Evolutionary conservation across 805 yeast genomes (phyloP), one percentile per base, ranked within the genome.

Genomic region (Maudiozyma serrabonitensis): DNA sequence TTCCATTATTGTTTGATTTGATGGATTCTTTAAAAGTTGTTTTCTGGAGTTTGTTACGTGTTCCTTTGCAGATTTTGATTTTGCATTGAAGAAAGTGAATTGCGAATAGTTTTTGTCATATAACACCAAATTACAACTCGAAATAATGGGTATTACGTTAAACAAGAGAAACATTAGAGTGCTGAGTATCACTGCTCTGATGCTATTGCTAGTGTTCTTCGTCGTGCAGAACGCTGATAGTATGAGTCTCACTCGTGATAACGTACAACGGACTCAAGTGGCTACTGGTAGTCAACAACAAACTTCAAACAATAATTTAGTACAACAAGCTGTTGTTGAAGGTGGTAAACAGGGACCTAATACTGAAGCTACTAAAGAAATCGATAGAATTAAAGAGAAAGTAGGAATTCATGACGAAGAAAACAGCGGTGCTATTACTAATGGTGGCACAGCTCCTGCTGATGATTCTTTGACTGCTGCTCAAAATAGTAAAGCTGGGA

Each of bases 141-240:
- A 39, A 6, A 45, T 16, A 11, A 50, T 50, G 52, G 51, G 48
- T 41, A 44, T 52, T 35, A 43, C 32, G 16, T 49, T 54, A 38
- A 57, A 56, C 23, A 63, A 62, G 53, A 58, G 62, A 47, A 64
- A 60, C 46, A 45, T 62, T 39, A 58, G 69, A 47, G 54, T 61
- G 12, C 39, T 61, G 15, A 49, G 59, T 31, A 54, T 62, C 23
- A 62, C 68, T 1, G 55, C 58, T 11, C 43, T 59, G 37, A 49
- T 62, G 13, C 44, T 63, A 25, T 32, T 61, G n/a, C 31, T 64
- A 37, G 56, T 63, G 11, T 60, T 58, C 50, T 58, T 62, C 45
- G 56, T 64, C 19, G 51, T 56, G 8, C 62, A 60, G n/a, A 58
- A 56, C 48, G 61, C 63, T 2, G 54, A 51, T 38, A 51, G 54